phyloP scores from a whole-genome alignment of 2,329 filamentous ascomycete genomes.

The Neofusicoccum cordaticola region DNA sequence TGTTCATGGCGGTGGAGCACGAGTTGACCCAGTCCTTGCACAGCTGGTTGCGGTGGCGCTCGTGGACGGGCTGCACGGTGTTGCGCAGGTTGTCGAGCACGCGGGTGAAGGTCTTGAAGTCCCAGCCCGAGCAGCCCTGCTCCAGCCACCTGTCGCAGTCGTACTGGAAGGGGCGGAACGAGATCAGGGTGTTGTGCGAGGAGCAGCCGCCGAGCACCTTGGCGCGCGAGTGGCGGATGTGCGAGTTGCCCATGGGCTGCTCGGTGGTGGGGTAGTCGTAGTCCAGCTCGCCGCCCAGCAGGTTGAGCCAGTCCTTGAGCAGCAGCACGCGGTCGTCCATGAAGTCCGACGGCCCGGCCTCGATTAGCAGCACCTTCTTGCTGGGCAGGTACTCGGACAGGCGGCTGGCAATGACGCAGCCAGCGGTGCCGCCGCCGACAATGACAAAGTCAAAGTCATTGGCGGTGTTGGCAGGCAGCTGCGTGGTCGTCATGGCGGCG shows the following conservation, averaged over 20 bases:
- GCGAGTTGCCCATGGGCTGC: conserved; percentile 86
- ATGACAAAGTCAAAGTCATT: conserved; percentile 80
- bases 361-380: conserved; percentile 78
- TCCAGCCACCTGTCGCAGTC: conserved; percentile 82
- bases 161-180: conserved; percentile 86
- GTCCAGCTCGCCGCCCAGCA: conserved; percentile 82
- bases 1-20: conserved; percentile 73
- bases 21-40: conserved; percentile 87
- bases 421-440: conserved; percentile 80
- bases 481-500: conserved; percentile 62
- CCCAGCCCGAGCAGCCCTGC: conserved; percentile 80
- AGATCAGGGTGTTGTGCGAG: conserved; percentile 91
- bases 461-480: conserved; percentile 62
- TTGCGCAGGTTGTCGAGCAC: conserved; percentile 81
- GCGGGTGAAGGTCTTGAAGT: conserved; percentile 79
- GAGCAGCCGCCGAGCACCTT: conserved; percentile 93
- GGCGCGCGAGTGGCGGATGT: conserved; percentile 87
- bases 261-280: conserved; percentile 89
- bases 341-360: conserved; percentile 86
- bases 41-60: conserved; percentile 81
- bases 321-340: conserved; percentile 84
- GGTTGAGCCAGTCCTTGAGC: conserved; percentile 79
- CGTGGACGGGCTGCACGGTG: conserved; percentile 85
- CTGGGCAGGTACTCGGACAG: conserved; percentile 79
- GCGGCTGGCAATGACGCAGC: conserved; percentile 78